Percentiles rank a stretch among this genome's conserved stretches.
phyloP scores from a whole-genome alignment of 306 rosid species.

The Hippophae rhamnoides region DNA sequence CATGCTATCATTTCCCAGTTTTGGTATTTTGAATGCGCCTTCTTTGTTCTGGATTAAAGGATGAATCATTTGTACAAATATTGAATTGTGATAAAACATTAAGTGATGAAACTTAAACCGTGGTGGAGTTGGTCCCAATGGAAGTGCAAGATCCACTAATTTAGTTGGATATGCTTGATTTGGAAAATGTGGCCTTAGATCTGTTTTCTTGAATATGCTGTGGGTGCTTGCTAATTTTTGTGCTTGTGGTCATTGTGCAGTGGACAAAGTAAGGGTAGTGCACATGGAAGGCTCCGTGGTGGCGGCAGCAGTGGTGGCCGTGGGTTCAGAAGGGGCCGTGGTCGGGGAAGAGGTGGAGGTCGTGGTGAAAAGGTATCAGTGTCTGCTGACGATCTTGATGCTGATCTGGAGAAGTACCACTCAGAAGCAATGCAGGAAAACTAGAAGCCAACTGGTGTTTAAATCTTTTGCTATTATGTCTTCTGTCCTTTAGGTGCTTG shows the following conservation, averaged over 20 bases:
- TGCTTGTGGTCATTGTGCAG: conserved; percentile 35
- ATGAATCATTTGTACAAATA: too few species aligned
- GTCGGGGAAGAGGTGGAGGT: conserved; percentile 38
- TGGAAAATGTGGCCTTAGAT: neutral
- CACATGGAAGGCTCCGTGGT: conserved; percentile 40
- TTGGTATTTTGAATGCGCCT: too few species aligned
- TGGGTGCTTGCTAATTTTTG: conserved; percentile 2
- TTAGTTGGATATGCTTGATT: neutral
- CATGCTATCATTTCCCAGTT: too few species aligned
- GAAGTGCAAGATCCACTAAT: too few species aligned
- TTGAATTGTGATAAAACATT: too few species aligned
- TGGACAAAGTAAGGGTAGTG: conserved; percentile 57
- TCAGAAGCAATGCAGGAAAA: conserved; percentile 68
- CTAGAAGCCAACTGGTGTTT: conserved; percentile 30
- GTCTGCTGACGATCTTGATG: conserved; percentile 93
- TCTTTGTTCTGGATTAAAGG: too few species aligned
- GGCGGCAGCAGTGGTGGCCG: conserved; percentile 35
- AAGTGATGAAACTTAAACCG: too few species aligned
- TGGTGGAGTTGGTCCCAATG: too few species aligned
- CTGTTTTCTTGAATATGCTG: neutral
- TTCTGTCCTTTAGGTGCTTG: conserved; percentile 32
- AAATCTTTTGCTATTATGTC: conserved; percentile 21
- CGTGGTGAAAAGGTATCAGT: conserved; percentile 49
- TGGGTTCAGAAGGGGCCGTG: conserved; percentile 39
- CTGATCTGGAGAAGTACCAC: conserved; percentile 93